These are phyloP conservation scores for Allomyces macrogynus DNA, from an alignment of 192 early-diverging fungal species.

Conservation along the genomic window DNA sequence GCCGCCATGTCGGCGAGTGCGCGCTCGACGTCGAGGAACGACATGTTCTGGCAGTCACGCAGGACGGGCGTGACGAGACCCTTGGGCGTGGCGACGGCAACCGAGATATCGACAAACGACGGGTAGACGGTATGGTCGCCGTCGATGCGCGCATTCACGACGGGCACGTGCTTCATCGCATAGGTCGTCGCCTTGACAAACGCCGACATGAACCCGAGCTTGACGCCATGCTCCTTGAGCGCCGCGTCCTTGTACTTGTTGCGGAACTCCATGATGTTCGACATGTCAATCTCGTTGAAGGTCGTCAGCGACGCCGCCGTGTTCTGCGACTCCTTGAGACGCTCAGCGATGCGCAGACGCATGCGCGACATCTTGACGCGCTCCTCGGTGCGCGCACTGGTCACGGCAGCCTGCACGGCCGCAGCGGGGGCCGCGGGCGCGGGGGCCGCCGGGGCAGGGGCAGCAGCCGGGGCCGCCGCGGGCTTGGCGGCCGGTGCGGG, in stretches of 20 bases:
- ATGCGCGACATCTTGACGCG: constrained; percentile 93
- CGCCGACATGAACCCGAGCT: constrained; percentile 95
- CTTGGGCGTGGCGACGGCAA: constrained; percentile 96
- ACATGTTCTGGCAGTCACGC: constrained; percentile 71
- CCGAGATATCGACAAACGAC: constrained; percentile 86
- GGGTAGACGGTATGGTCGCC: constrained; percentile 77
- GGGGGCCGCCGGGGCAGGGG: constrained; percentile 1
- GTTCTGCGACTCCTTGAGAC: constrained; percentile 93
- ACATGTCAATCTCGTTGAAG: constrained; percentile 99
- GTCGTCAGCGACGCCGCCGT: constrained; percentile 92
- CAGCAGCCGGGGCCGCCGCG: constrained; percentile 11
- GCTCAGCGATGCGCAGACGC: constrained; percentile 79
- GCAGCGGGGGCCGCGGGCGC: constrained; percentile 3
- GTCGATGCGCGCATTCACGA: constrained; percentile 87
- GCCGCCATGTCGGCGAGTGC: constrained; percentile 65
- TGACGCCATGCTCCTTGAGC: constrained; percentile 81
- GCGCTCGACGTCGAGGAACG: constrained; percentile 79
- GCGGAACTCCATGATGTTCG: constrained; percentile 76
- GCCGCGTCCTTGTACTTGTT: constrained; percentile 84
- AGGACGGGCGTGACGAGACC: constrained; percentile 93
- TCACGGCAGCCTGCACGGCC: constrained; percentile 8
- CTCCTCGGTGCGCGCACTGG: constrained; percentile 7
- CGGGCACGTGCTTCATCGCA: constrained; percentile 76
- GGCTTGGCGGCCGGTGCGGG: constrained; percentile 13
- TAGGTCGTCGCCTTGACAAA: constrained; percentile 79